These are phyloP conservation scores for Fusarium austroafricanum DNA, from an alignment of 2,329 filamentous ascomycete genomes.

Conservation along the genomic window DNA sequence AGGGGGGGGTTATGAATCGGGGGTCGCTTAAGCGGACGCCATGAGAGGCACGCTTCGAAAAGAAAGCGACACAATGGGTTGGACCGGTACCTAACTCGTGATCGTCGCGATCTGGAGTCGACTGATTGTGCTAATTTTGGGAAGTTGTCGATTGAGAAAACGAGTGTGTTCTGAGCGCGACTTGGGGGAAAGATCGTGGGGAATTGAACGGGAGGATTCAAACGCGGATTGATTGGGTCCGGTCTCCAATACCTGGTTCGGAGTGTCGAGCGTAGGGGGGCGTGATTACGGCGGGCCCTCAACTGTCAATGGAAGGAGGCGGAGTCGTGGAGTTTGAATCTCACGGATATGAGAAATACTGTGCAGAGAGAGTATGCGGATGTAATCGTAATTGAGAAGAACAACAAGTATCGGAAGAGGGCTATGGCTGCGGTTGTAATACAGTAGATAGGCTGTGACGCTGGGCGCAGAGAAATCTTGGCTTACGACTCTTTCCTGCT, in stretches of 20 bases:
- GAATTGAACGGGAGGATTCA: slow-evolving; percentile 16
- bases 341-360: not conserved
- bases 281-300: slow-evolving; percentile 25
- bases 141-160: slow-evolving; percentile 9
- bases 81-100: slow-evolving; percentile 3
- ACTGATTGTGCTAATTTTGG: slow-evolving; percentile 7
- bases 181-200: slow-evolving; percentile 27
- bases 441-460: slow-evolving; percentile 24
- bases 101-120: not conserved
- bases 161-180: slow-evolving; percentile 26
- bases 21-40: slow-evolving; percentile 38
- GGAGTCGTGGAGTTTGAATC: slow-evolving; percentile 6
- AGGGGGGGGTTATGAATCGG: not conserved
- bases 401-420: not conserved
- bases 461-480: slow-evolving; percentile 35
- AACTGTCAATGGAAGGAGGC: slow-evolving; percentile 17
- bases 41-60: slow-evolving; percentile 24
- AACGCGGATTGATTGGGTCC: slow-evolving; percentile 20
- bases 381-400: not conserved
- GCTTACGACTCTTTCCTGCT: slow-evolving; percentile 18
- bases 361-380: not conserved
- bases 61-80: slow-evolving; percentile 1
- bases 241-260: slow-evolving; percentile 1
- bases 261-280: slow-evolving; percentile 3
- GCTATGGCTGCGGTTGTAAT: not conserved